Evolutionary conservation across 2,329 filamentous ascomycete genomes (phyloP).

Genomic region (Neofusicoccum umdonicola): DNA sequence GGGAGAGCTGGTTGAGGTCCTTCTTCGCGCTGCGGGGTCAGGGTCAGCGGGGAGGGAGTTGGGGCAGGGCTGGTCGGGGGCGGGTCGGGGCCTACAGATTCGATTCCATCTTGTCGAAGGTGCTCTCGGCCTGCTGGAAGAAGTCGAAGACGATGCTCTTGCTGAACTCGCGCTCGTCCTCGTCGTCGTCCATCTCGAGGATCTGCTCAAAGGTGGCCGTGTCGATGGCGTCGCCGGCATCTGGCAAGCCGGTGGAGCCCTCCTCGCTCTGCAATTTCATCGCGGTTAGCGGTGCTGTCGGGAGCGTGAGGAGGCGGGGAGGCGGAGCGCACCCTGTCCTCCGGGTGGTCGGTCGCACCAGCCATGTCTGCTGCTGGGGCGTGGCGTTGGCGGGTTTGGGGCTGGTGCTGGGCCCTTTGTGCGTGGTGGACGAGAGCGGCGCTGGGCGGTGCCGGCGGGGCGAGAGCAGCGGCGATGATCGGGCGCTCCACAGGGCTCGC

Average conservation of each 20-base stretch:
- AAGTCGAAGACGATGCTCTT: slow-evolving; percentile 85
- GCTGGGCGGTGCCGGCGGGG: slow-evolving; percentile 1
- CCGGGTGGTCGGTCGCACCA: slow-evolving; percentile 19
- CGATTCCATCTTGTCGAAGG: slow-evolving; percentile 79
- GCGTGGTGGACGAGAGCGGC: slow-evolving; percentile 15
- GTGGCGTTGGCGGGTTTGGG: background rate
- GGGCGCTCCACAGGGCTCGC: background rate
- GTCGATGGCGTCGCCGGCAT: slow-evolving; percentile 77
- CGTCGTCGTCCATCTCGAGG: slow-evolving; percentile 95
- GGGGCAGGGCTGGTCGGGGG: background rate
- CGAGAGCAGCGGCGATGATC: slow-evolving; percentile 8
- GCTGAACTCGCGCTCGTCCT: slow-evolving; percentile 82
- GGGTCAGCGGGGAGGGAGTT: no score
- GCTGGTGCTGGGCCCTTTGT: slow-evolving; percentile 3
- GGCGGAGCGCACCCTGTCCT: slow-evolving; percentile 20
- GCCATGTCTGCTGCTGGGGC: slow-evolving; percentile 6
- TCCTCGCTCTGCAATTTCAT: slow-evolving; percentile 43
- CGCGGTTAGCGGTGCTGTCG: slow-evolving; percentile 24
- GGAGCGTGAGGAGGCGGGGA: background rate
- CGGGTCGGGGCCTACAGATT: slow-evolving; percentile 66
- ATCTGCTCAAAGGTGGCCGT: slow-evolving; percentile 84
- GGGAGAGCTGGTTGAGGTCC: slow-evolving; percentile 73
- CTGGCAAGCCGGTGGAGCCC: slow-evolving; percentile 51
- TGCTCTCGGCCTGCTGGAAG: slow-evolving; percentile 85
- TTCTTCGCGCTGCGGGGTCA: slow-evolving; percentile 55